Evolutionary conservation across 352 stramenopile genomes (phyloP), one percentile per base, ranked within the genome.

Genomic region (Globisporangium abappressorium): DNA sequence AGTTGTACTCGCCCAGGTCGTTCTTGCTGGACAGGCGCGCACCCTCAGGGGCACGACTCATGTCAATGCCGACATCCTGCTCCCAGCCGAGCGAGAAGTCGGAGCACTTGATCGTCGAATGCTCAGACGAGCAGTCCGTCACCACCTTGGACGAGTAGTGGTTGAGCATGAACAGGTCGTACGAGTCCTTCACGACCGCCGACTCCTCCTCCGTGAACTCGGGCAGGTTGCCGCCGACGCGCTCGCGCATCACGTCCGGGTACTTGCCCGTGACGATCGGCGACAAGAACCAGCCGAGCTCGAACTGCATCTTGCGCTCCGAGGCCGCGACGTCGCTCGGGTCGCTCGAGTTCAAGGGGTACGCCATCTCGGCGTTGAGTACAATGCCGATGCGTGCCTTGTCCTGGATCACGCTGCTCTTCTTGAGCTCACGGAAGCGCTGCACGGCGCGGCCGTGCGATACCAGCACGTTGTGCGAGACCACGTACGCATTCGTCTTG

Each of bases 141-240:
- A 84, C 82, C 0, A 76, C 61, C 53, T 76, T 78, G 57, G 94
- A 90, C 46, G 75, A 77, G 73, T 99, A 99, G 71, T 98, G 92
- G 76, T 99, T 99, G 8, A 99, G 68, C 56, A 97, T 97, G 55
- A 99, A 94, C 54, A 98, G 89, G 61, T 99, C 97, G 69, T 86
- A 87, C n/a, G 87, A 97, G 15, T 81, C 84, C 47, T 80, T 80
- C 15, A 99, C 65, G 22, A 90, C 30, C 41, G 77, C 76, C 33
- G 82, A 62, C 60, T 98, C 80, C 26, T 90, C 73, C 0, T 62
- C 15, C 3, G 93, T 97, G 71, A 98, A 98, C 26, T 66, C 34
- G 5, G 95, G 95, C 9, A 99, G 76, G 24, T 89, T 78, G 18
- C 79, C 74, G 7, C 92, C 88, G 2, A 91, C 81, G 49, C 84